Percentiles rank a stretch among this genome's conserved stretches.
Conservation (phyloP, 2,329 filamentous ascomycete genomes). For the Pestalotiopsis fici region DNA sequence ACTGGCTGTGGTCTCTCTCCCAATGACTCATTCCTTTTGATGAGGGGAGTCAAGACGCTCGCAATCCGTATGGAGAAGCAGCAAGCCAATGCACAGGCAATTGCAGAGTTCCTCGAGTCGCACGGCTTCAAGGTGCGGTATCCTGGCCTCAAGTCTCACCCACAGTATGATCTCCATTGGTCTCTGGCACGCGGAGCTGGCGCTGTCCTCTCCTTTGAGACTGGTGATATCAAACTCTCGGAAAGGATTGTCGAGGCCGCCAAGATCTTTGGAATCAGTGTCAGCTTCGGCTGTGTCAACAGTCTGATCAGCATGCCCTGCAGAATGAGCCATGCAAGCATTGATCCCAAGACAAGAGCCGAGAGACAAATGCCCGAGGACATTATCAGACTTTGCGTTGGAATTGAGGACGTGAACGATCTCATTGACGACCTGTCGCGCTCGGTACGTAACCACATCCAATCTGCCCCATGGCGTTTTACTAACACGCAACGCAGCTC, state of each 20-base stretch:
- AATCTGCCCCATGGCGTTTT: neutral
- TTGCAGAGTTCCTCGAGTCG: conserved; percentile 88
- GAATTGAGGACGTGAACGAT: conserved; percentile 91
- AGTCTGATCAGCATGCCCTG: conserved; percentile 99
- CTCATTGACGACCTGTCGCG: conserved; percentile 89
- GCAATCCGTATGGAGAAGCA: conserved; percentile 99
- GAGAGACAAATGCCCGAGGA: conserved; percentile 95
- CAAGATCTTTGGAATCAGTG: conserved; percentile 89
- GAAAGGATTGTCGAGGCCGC: conserved; percentile 94
- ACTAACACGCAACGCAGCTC: conserved; percentile 51
- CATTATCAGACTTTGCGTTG: conserved; percentile 91
- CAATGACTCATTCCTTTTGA: conserved; percentile 93
- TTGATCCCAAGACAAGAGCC: conserved; percentile 88
- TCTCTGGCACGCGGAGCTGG: conserved; percentile 93
- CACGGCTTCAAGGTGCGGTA: conserved; percentile 95
- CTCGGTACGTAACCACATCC: conserved; percentile 65
- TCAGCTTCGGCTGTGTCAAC: conserved; percentile 98
- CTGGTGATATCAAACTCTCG: conserved; percentile 78
- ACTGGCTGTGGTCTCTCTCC: conserved; percentile 93
- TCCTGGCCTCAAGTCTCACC: conserved; percentile 90
- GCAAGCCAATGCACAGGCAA: conserved; percentile 85
- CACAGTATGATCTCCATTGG: conserved; percentile 95
- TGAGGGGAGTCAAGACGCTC: conserved; percentile 94
- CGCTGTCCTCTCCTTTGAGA: conserved; percentile 94
- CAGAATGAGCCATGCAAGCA: conserved; percentile 98